Base-by-base conservation (phyloP, 1,284 basidiomycete genomes). In the Mycena citricolor region DNA sequence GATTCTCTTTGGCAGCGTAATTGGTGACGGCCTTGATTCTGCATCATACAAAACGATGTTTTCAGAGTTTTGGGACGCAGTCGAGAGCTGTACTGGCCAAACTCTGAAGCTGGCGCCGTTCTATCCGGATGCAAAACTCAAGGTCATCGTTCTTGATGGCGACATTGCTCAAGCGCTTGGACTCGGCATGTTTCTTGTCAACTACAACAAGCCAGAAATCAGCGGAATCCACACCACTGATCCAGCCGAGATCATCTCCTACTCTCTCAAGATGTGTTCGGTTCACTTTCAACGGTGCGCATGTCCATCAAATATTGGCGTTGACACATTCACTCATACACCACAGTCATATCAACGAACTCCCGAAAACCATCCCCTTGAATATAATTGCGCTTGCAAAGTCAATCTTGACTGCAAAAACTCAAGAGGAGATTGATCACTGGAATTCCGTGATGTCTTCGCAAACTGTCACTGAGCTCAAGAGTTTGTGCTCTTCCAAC, bases 131-230 rank as follows among this genome's bases (percentile, higher is more conserved):
- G 42, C 38, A 1, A 42, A 32, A 6, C 38, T 54, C 5, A 39
- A 30, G 1, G 31, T 28, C 4, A 13, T 54, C 11, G 10, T 57
- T 5, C 43, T 57, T 17, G 54, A 57, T 28, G 49, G 43, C 14
- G 51, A 55, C 28, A 35, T 48, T n/a, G 40, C 47, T 5, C 53
- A 57, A 33, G 41, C 54, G 14, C 53, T 52, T 28, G 53, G 42
- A 6, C 45, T 45, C 36, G 50, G 47, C 6, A 49, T 52, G 30
- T 28, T 44, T 22, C 11, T 44, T 4, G 32, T 56, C 7, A 19
- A 20, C 8, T 41, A 42, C 22, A 52, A 54, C 30, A 32, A 46
- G 12, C 40, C 48, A 1, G 26, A 26, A 22, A 25, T 43, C 8
- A 54, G 45, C 32, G 35, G 29, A 8, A 51, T 56, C 13, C 16